Conservation (phyloP, 148 eudicot genomes). For the Drosera capensis region DNA sequence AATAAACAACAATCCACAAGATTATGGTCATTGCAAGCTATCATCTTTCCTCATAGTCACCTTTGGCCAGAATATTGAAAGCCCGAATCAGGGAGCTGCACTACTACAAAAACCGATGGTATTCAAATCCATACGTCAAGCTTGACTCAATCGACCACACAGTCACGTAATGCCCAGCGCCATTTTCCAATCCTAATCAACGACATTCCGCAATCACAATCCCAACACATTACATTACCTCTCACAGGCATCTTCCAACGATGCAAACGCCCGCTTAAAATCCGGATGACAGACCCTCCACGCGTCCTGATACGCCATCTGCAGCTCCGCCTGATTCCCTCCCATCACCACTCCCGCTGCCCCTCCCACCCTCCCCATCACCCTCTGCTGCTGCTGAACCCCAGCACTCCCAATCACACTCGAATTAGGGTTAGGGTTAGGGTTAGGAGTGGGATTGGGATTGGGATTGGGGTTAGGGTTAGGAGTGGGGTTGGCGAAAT, state of each 20-base stretch:
- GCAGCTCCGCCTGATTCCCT: conserved; percentile 48
- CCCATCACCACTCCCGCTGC: neutral
- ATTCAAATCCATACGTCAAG: too few species aligned
- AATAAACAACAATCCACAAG: too few species aligned
- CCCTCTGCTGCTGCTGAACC: conserved; percentile 7
- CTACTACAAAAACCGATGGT: too few species aligned
- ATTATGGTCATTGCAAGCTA: too few species aligned
- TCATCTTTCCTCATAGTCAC: too few species aligned
- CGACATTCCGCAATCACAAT: too few species aligned
- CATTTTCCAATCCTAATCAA: too few species aligned
- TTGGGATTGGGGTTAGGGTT: conserved; percentile 16
- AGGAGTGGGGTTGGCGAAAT: conserved; percentile 10
- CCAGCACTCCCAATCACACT: conserved; percentile 13
- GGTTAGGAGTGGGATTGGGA: conserved; percentile 16
- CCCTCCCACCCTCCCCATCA: neutral
- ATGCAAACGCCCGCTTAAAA: conserved; percentile 64
- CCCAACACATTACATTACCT: too few species aligned
- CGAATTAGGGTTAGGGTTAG: conserved; percentile 15
- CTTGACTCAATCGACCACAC: too few species aligned
- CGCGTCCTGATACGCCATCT: conserved; percentile 89
- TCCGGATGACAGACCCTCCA: conserved; percentile 93
- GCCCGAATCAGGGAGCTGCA: too few species aligned
- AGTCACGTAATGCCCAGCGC: too few species aligned
- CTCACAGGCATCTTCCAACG: conserved; percentile 89
- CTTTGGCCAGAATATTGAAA: too few species aligned